A percentile compares a stretch with the other conserved stretches of the same genome.
Evolutionary conservation across 2,329 filamentous ascomycete species (phyloP).

Genomic region (Fusarium hainanense): DNA sequence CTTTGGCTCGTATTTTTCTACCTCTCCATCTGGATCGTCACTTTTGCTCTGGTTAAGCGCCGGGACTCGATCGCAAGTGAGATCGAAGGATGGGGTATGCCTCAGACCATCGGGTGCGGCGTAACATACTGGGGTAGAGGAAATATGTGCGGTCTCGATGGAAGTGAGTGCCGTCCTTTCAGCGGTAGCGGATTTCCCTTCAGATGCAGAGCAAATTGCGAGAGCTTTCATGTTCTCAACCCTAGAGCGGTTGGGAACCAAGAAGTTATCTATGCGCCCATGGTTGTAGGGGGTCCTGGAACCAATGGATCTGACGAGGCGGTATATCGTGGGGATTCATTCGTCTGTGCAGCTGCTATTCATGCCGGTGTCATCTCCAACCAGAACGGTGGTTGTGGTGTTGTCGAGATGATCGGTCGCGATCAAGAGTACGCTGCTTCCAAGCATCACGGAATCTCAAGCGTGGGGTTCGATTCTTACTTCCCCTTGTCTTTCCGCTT

Average conservation of each 20-base stretch:
- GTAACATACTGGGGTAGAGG: slow-evolving; percentile 76
- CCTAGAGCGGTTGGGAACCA: slow-evolving; percentile 79
- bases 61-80: slow-evolving; percentile 69
- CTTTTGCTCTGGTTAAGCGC: slow-evolving; percentile 76
- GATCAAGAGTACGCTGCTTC: slow-evolving; percentile 71
- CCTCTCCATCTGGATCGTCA: slow-evolving; percentile 74
- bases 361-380: slow-evolving; percentile 83
- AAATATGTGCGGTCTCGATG: slow-evolving; percentile 80
- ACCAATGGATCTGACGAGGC: slow-evolving; percentile 57
- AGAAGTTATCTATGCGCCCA: slow-evolving; percentile 70
- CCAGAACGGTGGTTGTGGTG: slow-evolving; percentile 81
- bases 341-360: slow-evolving; percentile 85
- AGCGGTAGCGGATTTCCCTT: slow-evolving; percentile 76
- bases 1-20: slow-evolving; percentile 68
- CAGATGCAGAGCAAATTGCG: slow-evolving; percentile 78
- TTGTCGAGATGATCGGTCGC: slow-evolving; percentile 78
- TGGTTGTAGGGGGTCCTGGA: slow-evolving; percentile 76
- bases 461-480: slow-evolving; percentile 83
- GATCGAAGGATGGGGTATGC: slow-evolving; percentile 74
- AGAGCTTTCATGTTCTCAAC: slow-evolving; percentile 72
- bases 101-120: slow-evolving; percentile 73
- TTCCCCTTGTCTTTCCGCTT: slow-evolving; percentile 92
- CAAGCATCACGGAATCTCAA: slow-evolving; percentile 78
- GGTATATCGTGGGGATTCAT: slow-evolving; percentile 88
- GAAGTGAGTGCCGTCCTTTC: slow-evolving; percentile 80